Evolutionary conservation across 2,329 filamentous ascomycete genomes (phyloP).

Genomic region (Chrysosporium queenslandicum): DNA sequence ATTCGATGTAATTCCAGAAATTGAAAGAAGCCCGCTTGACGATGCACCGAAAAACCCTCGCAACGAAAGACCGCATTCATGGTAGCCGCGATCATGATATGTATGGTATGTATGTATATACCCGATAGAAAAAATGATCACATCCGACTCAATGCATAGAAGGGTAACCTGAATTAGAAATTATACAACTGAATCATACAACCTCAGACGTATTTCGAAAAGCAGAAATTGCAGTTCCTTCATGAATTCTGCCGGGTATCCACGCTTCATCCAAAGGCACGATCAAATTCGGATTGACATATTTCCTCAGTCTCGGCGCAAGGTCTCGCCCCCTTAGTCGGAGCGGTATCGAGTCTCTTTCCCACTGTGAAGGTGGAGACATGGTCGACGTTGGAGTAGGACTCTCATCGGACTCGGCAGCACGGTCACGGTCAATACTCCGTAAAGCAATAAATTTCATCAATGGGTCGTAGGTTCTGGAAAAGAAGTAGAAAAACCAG

Average conservation of each 20-base stretch:
- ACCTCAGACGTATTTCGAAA: background rate
- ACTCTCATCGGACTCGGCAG: slow-evolving; percentile 18
- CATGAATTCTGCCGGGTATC: slow-evolving; percentile 28
- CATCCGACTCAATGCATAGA: too few relatives aligned
- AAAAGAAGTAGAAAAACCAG: slow-evolving; percentile 82
- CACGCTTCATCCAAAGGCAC: slow-evolving; percentile 37
- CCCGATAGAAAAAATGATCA: too few relatives aligned
- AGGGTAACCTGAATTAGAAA: too few relatives aligned
- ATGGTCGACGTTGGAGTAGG: slow-evolving; percentile 31
- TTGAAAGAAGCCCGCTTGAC: too few relatives aligned
- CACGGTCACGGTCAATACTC: slow-evolving; percentile 60
- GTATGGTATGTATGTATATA: too few relatives aligned
- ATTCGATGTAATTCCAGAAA: too few relatives aligned
- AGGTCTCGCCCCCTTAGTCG: slow-evolving; percentile 34
- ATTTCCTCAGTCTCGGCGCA: slow-evolving; percentile 35
- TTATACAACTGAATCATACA: background rate
- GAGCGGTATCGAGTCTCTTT: slow-evolving; percentile 36
- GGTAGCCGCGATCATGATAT: too few relatives aligned
- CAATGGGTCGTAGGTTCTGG: slow-evolving; percentile 70
- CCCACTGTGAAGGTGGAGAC: slow-evolving; percentile 35
- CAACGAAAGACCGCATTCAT: too few relatives aligned
- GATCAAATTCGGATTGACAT: slow-evolving; percentile 40
- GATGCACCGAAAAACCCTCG: too few relatives aligned
- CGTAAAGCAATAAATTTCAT: slow-evolving; percentile 86
- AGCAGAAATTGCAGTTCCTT: background rate